Conservation (phyloP, 441 rosid genomes). For the California macrophylla region DNA sequence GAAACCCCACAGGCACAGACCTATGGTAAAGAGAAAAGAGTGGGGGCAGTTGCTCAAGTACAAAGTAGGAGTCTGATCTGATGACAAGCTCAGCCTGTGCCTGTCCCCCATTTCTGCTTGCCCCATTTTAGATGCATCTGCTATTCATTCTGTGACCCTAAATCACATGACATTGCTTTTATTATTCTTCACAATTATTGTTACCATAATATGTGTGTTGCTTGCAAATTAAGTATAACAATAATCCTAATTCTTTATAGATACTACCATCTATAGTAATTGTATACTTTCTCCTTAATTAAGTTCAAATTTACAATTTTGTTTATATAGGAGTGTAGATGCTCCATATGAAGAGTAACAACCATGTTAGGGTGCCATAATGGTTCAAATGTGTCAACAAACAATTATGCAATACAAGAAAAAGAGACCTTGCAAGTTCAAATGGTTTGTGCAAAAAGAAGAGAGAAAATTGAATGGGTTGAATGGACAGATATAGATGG, state of each 20-base stretch:
- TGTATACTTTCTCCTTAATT: too few relatives aligned
- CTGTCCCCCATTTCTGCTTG: not conserved
- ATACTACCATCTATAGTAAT: too few relatives aligned
- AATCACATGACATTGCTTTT: not conserved
- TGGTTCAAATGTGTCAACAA: not conserved
- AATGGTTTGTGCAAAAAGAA: too few relatives aligned
- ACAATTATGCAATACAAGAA: not conserved
- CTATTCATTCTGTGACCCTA: not conserved
- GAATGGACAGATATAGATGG: too few relatives aligned
- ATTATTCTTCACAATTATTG: not conserved
- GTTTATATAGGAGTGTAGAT: too few relatives aligned
- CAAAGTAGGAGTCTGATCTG: not conserved
- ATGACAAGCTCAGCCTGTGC: constrained; percentile 5
- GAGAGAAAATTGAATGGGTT: too few relatives aligned
- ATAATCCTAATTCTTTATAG: too few relatives aligned
- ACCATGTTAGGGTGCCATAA: not conserved
- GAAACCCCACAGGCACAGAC: not conserved
- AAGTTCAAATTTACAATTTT: too few relatives aligned
- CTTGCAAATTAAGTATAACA: too few relatives aligned
- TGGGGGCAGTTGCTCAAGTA: constrained; percentile 1
- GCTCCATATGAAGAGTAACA: too few relatives aligned
- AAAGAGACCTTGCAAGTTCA: too few relatives aligned
- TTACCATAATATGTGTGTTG: too few relatives aligned
- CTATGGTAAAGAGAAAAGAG: not conserved
- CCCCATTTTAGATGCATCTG: not conserved